phyloP scores from a whole-genome alignment of 768 basidiomycete genomes.

The Kwoniella newhampshirensis region DNA sequence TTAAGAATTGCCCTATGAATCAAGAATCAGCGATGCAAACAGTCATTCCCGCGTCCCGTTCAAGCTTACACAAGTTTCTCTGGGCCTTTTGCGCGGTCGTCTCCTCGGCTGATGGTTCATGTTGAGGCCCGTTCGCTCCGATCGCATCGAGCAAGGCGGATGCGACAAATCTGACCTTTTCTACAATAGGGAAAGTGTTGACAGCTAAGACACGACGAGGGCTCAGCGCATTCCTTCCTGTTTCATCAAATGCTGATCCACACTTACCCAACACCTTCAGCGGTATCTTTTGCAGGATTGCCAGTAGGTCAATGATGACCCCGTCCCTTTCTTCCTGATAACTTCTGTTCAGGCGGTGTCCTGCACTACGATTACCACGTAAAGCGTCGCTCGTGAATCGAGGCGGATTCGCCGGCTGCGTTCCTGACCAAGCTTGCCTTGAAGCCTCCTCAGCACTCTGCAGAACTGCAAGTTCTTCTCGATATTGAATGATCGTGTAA shows the following conservation, averaged over 20 bases:
- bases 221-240: background rate
- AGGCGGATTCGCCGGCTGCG: background rate
- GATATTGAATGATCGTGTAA: slow-evolving; percentile 88
- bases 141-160: slow-evolving; percentile 84
- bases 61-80: slow-evolving; percentile 72
- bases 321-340: slow-evolving; percentile 58
- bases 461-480: slow-evolving; percentile 73
- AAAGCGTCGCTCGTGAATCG: background rate
- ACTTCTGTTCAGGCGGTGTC: slow-evolving; percentile 29
- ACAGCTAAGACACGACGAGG: slow-evolving; percentile 29
- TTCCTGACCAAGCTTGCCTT: too few species aligned
- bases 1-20: slow-evolving; percentile 79
- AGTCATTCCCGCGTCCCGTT: slow-evolving; percentile 1
- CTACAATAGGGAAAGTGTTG: slow-evolving; percentile 58
- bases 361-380: too few species aligned
- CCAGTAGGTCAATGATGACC: slow-evolving; percentile 81
- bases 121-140: slow-evolving; percentile 52
- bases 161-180: slow-evolving; percentile 90
- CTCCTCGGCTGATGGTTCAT: slow-evolving; percentile 59
- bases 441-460: slow-evolving; percentile 54
- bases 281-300: slow-evolving; percentile 86
- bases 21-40: slow-evolving; percentile 21
- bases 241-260: background rate
- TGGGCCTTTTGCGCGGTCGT: slow-evolving; percentile 80
- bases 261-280: slow-evolving; percentile 90